A percentile compares a stretch with the other conserved stretches of the same genome.
These are phyloP conservation scores for Elsinoe necatrix DNA, from an alignment of 2,329 filamentous ascomycete species.

Conservation along the genomic window DNA sequence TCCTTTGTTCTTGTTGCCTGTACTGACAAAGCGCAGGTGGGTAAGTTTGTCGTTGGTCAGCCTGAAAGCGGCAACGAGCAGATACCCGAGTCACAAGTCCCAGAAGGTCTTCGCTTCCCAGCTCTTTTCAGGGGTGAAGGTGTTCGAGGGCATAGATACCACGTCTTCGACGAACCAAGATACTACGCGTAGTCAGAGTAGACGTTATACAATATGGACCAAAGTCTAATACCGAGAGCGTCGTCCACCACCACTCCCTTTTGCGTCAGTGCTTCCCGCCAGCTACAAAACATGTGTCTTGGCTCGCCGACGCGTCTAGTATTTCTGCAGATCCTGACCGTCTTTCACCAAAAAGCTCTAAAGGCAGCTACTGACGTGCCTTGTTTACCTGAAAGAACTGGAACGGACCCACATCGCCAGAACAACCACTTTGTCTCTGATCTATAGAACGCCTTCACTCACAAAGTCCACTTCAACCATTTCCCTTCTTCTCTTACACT, in stretches of 20 bases:
- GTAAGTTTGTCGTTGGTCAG: constrained; percentile 81
- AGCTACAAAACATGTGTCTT: not conserved
- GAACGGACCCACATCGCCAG: not conserved
- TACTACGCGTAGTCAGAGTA: constrained; percentile 42
- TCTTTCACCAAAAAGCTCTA: not conserved
- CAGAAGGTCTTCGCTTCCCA: constrained; percentile 74
- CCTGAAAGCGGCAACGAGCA: constrained; percentile 57
- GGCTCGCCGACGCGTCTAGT: not conserved
- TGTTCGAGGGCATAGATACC: constrained; percentile 81
- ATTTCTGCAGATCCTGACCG: not conserved
- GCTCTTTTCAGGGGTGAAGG: constrained; percentile 74
- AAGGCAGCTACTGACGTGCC: not conserved
- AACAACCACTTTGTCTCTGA: not conserved
- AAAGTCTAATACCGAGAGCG: constrained; percentile 19
- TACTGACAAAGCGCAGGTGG: constrained; percentile 45
- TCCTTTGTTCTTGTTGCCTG: not conserved
- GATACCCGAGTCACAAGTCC: constrained; percentile 64
- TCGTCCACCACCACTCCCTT: constrained; percentile 27
- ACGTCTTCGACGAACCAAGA: constrained; percentile 87
- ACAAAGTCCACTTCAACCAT: not conserved
- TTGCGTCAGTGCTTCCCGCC: constrained; percentile 16
- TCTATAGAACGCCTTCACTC: not conserved
- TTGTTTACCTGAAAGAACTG: not conserved
- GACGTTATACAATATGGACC: constrained; percentile 29
- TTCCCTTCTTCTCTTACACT: not conserved